Percentiles rank a stretch among this genome's conserved stretches.
These are phyloP conservation scores for Leptomonas pyrrhocoris DNA, from an alignment of 208 protist genomes.

Conservation along the genomic window DNA sequence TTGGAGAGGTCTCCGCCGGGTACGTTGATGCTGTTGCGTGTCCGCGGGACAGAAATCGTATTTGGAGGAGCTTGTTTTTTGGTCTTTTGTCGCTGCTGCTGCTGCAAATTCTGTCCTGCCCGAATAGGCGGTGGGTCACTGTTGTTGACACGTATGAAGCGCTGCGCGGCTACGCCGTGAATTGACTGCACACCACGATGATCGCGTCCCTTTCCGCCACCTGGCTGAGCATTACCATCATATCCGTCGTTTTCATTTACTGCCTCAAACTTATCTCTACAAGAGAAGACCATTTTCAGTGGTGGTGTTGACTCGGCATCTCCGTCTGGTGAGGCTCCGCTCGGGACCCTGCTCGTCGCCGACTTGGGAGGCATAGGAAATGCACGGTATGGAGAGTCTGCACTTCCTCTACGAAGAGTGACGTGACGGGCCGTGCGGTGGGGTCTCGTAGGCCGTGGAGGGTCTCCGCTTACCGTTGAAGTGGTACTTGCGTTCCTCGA, in stretches of 20 bases:
- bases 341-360: too few species aligned
- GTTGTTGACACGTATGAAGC: too few species aligned
- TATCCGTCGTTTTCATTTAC: not conserved
- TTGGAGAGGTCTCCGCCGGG: conserved; percentile 25
- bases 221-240: not conserved
- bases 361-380: not conserved
- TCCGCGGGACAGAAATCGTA: not conserved
- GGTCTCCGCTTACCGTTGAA: too few species aligned
- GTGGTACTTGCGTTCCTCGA: not conserved
- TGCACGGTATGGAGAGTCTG: not conserved
- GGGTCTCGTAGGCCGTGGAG: not conserved
- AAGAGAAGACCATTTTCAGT: not conserved
- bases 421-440: conserved; percentile 6
- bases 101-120: not conserved
- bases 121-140: too few species aligned
- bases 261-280: not conserved
- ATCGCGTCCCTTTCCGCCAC: not conserved
- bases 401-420: not conserved
- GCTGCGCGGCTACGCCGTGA: too few species aligned
- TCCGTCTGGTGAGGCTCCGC: not conserved
- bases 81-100: not conserved
- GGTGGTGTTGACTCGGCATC: not conserved
- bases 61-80: not conserved
- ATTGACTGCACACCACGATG: too few species aligned
- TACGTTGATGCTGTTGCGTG: not conserved